A percentile compares a stretch with the other conserved stretches of the same genome.
These are phyloP conservation scores for Thamnidium elegans DNA, from an alignment of 192 early-diverging fungal species.

Conservation along the genomic window DNA sequence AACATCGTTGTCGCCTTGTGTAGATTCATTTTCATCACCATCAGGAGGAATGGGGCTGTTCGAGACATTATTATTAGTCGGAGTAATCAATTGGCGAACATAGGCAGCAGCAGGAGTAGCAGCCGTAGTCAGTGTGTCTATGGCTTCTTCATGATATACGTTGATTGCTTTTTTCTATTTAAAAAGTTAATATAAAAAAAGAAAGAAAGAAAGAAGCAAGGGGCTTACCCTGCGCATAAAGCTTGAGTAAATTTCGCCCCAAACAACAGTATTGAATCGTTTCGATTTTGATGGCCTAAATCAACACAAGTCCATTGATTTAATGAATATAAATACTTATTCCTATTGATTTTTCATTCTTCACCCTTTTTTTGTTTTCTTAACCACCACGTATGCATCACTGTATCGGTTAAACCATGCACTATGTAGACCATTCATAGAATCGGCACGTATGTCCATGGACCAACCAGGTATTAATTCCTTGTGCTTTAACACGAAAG, in stretches of 20 bases:
- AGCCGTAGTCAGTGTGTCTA: constrained; percentile 8
- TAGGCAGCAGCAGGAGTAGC: constrained; percentile 1
- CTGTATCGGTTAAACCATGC: constrained; percentile 6
- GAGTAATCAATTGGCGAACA: constrained; percentile 6
- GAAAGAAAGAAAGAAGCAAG: background rate
- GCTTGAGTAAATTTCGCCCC: constrained; percentile 2
- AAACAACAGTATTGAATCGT: constrained; percentile 7
- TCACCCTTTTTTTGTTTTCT: constrained; percentile 15
- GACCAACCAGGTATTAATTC: constrained; percentile 10
- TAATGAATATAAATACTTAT: constrained; percentile 15
- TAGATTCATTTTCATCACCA: background rate
- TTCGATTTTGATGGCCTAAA: constrained; percentile 9
- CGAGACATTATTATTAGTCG: constrained; percentile 1
- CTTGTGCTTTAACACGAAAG: too few species aligned
- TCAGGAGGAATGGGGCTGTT: constrained; percentile 7
- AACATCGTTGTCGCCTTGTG: constrained; percentile 3
- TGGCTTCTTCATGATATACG: constrained; percentile 8
- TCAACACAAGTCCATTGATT: constrained; percentile 10
- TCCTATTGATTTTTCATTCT: constrained; percentile 9
- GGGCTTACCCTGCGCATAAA: constrained; percentile 8
- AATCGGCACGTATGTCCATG: constrained; percentile 1
- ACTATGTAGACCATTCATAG: constrained; percentile 7
- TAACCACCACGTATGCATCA: constrained; percentile 11
- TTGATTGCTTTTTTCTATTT: constrained; percentile 1
- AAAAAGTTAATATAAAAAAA: constrained; percentile 7